Evolutionary conservation across 176 grass and related monocot genomes (phyloP), one percentile per base, ranked within the genome.

Genomic region (Alloteropsis semialata): DNA sequence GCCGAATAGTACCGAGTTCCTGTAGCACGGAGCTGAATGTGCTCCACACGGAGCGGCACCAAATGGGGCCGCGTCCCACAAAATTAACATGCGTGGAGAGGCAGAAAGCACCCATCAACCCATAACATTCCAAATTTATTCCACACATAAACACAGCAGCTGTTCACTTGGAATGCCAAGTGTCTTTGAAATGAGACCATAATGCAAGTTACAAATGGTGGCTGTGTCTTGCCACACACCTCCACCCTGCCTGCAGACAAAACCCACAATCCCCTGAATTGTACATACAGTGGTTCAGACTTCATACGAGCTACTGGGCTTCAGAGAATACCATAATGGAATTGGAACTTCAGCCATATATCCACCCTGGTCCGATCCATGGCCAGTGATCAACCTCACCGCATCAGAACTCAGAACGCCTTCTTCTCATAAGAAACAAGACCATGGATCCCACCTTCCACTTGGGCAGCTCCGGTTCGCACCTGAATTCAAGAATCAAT

Each of bases 381-480:
- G 49, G 25, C 22, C 15, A 1, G 28, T 57, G 13, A 28, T 12
- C n/a, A n/a, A n/a, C 22, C 15, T 81, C 77, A 91, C 6, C 10
- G 32, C 8, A 8, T 8, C 18, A 17, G 5, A 41, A 0, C 33
- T 84, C 73, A 91, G 70, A 94, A 94, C 27, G 79, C 68, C 57
- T 91, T 94, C 84, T 94, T 94, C 87, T 93, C 87, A 15, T 89
- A 93, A 4, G 91, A 97, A 66, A 97, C 82, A 15, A 97, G 90
- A 17, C 94, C 94, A 53, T 93, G 89, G 22, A 93, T 69, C n/a
- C 89, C 91, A 88, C 94, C 94, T 65, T 91, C 94, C 0, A 89
- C 87, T 74, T 97, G 94, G 3, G 94, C 91, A 21, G 91, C 94
- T 2, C 94, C 91, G 3, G 91, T 89, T 36, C 94, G 83, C 19